Base-by-base conservation (phyloP, 805 yeast genomes). In the Spathaspora girioi region DNA sequence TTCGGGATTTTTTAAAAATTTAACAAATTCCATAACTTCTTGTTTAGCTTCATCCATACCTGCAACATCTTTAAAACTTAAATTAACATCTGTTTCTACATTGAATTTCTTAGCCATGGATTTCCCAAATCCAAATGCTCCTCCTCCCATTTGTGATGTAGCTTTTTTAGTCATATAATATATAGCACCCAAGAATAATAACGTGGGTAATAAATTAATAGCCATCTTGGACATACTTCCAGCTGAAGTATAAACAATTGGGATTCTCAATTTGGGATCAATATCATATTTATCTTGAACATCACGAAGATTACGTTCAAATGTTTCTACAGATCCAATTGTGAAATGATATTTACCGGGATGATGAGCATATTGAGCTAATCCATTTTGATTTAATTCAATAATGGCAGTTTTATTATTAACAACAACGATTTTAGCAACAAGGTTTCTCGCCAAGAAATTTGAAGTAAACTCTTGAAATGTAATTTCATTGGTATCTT, bases 1-100 rank as follows among this genome's bases (percentile, higher is more conserved):
- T 50, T 79, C 77, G 9, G 99, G 99, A 58, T 90, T 82, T 66
- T 93, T 88, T 69, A 94, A 81, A 66, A 96, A 94, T 59, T 86
- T 83, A 49, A 94, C 99, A 77, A 94, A 94, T 69, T 94, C 99
- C 96, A 91, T 89, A 55, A 94, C 92, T 71, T 94, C 99, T 58
- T 86, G 93, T 70, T 94, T 94, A 10, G 99, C 97, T 71, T 94
- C 99, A 55, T 86, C 87, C 77, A 93, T 88, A 49, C 99, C 99
- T 1, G 99, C 99, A 48, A 94, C 99, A 68, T 96, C 98, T 60
- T 85, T 82, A 65, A 94, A 94, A 66, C 84, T 86, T 48, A 90
- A 86, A 65, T 89, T 89, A 54, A 94, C 88, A 56, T 90, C 96
- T 1, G 92, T 86, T 58, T 94, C 97, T 64, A 87, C 89, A 68